phyloP scores from a whole-genome alignment of 2,329 filamentous ascomycete species.

The Xylariomycetidae sp. region DNA sequence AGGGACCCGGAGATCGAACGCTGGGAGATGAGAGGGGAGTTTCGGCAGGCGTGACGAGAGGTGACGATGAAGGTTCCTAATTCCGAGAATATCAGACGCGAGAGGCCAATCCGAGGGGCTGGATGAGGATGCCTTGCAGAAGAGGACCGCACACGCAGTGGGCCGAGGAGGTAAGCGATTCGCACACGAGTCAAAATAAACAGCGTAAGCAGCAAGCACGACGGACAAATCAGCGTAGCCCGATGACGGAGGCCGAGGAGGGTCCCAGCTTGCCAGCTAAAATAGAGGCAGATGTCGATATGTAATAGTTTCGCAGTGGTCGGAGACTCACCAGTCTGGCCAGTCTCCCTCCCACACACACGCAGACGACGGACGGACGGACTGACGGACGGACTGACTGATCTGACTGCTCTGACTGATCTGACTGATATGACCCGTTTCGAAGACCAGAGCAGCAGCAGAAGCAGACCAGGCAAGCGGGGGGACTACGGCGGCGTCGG shows the following conservation, averaged over 20 bases:
- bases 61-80: slow-evolving; percentile 18
- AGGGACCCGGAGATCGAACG: slow-evolving; percentile 21
- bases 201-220: slow-evolving; percentile 18
- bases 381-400: too few relatives aligned
- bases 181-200: slow-evolving; percentile 18
- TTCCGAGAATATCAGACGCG: slow-evolving; percentile 11
- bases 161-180: slow-evolving; percentile 24
- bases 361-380: too few relatives aligned
- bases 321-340: too few relatives aligned
- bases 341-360: too few relatives aligned
- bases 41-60: slow-evolving; percentile 9
- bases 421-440: too few relatives aligned
- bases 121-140: slow-evolving; percentile 13
- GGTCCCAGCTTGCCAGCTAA: too few relatives aligned
- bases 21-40: slow-evolving; percentile 15
- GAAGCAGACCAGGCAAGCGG: too few relatives aligned
- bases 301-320: slow-evolving; percentile 9
- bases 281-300: slow-evolving; percentile 12
- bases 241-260: slow-evolving; percentile 14
- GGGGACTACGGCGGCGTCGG: too few relatives aligned
- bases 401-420: too few relatives aligned
- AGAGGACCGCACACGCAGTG: slow-evolving; percentile 15
- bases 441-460: too few relatives aligned
- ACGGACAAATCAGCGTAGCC: slow-evolving; percentile 21
- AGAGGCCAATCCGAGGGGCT: slow-evolving; percentile 19